Evolutionary conservation across 164 flowering plant species (phyloP).

Genomic region (Echeveria elegans): DNA sequence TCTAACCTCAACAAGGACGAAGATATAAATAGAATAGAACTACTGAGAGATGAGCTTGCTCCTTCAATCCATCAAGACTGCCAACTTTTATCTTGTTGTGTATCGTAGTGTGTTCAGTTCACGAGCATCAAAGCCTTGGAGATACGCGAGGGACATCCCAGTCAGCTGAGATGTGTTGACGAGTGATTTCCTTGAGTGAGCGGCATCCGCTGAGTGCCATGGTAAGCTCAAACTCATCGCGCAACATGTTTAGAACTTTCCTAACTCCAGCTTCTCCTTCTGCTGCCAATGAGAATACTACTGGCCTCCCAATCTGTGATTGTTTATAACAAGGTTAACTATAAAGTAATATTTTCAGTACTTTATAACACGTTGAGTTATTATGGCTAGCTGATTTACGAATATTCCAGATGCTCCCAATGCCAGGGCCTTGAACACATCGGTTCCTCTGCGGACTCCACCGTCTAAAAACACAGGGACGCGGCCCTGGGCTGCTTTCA

Average conservation of each 20-base stretch:
- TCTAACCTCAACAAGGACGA: too few relatives aligned
- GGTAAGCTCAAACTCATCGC: conserved; percentile 68
- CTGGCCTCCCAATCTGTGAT: conserved; percentile 66
- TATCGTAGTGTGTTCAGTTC: too few relatives aligned
- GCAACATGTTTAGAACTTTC: conserved; percentile 60
- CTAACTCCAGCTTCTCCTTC: conserved; percentile 67
- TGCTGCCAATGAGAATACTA: conserved; percentile 48
- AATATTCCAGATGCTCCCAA: conserved; percentile 92
- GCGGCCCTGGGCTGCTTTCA: conserved; percentile 36
- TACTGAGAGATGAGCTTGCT: too few relatives aligned
- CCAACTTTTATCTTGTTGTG: too few relatives aligned
- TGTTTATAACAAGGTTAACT: neutral
- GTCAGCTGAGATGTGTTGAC: conserved; percentile 39
- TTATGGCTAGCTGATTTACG: conserved; percentile 34
- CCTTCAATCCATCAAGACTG: too few relatives aligned
- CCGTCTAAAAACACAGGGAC: conserved; percentile 46
- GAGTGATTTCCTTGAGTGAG: conserved; percentile 49
- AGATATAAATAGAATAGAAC: too few relatives aligned
- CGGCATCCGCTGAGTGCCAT: conserved; percentile 74
- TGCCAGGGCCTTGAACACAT: conserved; percentile 93
- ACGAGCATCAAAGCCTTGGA: conserved; percentile 5
- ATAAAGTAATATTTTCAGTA: neutral
- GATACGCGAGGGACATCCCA: conserved; percentile 30
- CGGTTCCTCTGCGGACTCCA: conserved; percentile 92
- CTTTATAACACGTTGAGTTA: too few relatives aligned